phyloP scores from a whole-genome alignment of 148 eudicot species.

The Vaccinium myrtillus region DNA sequence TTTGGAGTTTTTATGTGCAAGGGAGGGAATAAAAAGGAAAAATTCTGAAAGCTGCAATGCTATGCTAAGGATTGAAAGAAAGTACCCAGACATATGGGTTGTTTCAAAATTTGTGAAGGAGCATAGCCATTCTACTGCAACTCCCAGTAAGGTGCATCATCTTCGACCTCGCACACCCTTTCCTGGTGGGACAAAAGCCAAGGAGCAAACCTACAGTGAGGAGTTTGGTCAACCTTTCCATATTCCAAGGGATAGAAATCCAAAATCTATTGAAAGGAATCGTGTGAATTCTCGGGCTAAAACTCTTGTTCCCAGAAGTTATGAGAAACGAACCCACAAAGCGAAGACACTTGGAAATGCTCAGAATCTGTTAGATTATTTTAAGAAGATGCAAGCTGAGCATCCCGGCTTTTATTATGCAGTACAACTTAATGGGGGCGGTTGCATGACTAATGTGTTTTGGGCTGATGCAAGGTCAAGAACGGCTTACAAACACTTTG shows the following conservation, averaged over 20 bases:
- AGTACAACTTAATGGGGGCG: conserved; percentile 77
- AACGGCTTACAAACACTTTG: conserved; percentile 73
- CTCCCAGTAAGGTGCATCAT: conserved; percentile 45
- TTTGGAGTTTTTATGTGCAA: conserved; percentile 52
- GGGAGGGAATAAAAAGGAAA: conserved; percentile 47
- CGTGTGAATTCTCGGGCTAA: conserved; percentile 6
- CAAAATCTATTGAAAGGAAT: conserved; percentile 35
- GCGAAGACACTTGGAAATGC: conserved; percentile 79
- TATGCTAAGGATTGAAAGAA: conserved; percentile 63
- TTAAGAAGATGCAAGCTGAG: conserved; percentile 89
- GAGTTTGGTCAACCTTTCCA: conserved; percentile 25
- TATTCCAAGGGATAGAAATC: conserved; percentile 50
- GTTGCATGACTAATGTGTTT: conserved; percentile 77
- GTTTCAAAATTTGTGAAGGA: conserved; percentile 73
- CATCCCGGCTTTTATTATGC: conserved; percentile 95
- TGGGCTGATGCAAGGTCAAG: conserved; percentile 97
- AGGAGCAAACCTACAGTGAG: conserved; percentile 8
- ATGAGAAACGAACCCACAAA: conserved; percentile 1
- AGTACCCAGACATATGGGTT: conserved; percentile 52
- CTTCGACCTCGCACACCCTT: conserved; percentile 52
- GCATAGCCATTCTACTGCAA: conserved; percentile 55
- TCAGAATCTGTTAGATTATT: conserved; percentile 84
- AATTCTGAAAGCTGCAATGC: conserved; percentile 57
- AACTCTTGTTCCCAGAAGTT: conserved; percentile 5
- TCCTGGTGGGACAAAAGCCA: conserved; percentile 35